A percentile compares a stretch with the other conserved stretches of the same genome.
These are phyloP conservation scores for Adansonia madagascariensis DNA, from an alignment of 441 rosid genomes.

Conservation along the genomic window DNA sequence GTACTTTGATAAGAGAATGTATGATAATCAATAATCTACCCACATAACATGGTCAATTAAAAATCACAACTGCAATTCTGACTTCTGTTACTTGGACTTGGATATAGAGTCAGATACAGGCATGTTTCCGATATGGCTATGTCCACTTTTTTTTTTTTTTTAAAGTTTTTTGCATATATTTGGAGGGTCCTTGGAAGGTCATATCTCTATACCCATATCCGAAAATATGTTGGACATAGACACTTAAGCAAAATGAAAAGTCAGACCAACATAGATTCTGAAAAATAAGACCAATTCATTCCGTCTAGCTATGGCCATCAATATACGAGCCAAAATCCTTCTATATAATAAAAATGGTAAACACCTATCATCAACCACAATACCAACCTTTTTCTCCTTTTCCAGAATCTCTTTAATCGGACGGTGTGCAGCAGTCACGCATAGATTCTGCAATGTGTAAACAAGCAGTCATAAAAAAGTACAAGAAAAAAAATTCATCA, in stretches of 20 bases:
- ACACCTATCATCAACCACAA: background rate
- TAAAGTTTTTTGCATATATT: no score
- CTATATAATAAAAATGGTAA: background rate
- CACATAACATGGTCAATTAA: conserved; percentile 5
- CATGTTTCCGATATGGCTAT: no score
- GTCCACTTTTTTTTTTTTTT: no score
- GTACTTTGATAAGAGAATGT: background rate
- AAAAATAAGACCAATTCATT: background rate
- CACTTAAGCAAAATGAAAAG: no score
- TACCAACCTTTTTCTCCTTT: conserved; percentile 65
- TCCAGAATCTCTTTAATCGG: conserved; percentile 77
- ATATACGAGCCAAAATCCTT: conserved; percentile 1
- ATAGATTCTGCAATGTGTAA: conserved; percentile 57
- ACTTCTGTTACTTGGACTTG: background rate
- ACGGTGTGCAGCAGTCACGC: conserved; percentile 73
- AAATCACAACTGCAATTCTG: background rate
- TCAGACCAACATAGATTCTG: no score
- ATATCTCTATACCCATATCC: no score
- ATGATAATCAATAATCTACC: background rate
- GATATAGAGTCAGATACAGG: no score
- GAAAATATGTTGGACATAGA: no score
- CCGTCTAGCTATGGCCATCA: conserved; percentile 6
- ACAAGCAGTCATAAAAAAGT: conserved; percentile 22
- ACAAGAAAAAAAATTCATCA: background rate
- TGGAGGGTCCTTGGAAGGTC: no score